Base-by-base conservation (phyloP, 2,329 filamentous ascomycete species). In the Bipolaris gigantea region DNA sequence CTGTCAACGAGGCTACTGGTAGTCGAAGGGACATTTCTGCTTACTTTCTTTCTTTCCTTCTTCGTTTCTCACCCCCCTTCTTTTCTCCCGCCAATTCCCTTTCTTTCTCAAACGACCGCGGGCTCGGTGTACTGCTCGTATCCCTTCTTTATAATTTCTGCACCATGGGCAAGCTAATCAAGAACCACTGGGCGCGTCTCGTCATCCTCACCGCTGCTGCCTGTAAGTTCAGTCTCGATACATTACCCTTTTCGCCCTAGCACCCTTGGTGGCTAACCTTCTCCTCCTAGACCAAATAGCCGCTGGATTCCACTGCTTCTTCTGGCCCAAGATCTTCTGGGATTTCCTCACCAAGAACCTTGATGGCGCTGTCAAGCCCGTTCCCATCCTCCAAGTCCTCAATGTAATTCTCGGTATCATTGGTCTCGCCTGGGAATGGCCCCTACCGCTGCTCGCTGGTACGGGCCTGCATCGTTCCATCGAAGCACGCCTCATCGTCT, bases 251-350 rank as follows among this genome's bases (percentile, higher is more conserved):
- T 33, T 34, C 27, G 7, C 9, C 23, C 8, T 27, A 27, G 10
- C 27, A 30, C 4, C 27, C 5, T 40, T 13, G 10, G 5, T 30
- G 13, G 13, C 27, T 30, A 30, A 10, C 9, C 33, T 5, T 30
- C 11, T 4, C 27, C 4, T 5, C 27, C 11, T 38, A 96, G 92
- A 96, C 75, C 94, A 99, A 84, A 76, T 97, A 60, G 86, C 81
- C 56, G 92, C 92, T 56, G 87, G 89, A 15, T 78, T 99, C 52
- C 85, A 95, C 78, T 87, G 85, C 70, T 96, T 94, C 83, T 93
- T 99, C 84, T 99, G 92, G 92, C 94, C 94, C 63, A 99, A 99
- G 76, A 88, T 99, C 72, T 96, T 99, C 79, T 99, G 90, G 89
- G 94, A 99, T 77, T 96, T 96, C 75, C 78, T 94, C 62, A 97